Conservation (phyloP, 306 rosid species). For the Quercus suber region DNA sequence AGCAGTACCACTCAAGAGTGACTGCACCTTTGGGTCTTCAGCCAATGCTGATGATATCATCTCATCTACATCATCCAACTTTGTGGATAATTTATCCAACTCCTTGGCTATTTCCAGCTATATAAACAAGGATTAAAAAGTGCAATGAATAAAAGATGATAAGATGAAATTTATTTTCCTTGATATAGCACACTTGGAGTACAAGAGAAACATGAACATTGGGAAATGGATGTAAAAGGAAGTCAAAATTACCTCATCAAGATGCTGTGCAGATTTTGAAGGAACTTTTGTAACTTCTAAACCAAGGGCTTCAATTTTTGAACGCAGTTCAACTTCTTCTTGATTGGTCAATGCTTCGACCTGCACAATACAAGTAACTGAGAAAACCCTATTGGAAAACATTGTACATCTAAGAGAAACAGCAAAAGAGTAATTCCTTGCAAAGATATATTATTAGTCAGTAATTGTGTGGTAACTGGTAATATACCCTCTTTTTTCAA, state of each 20-base stretch:
- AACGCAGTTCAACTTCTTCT: slow-evolving; percentile 90
- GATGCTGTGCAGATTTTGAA: slow-evolving; percentile 50
- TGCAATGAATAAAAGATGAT: slow-evolving; percentile 2
- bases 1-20: slow-evolving; percentile 82
- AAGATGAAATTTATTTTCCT: background rate
- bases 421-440: background rate
- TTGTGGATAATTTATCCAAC: slow-evolving; percentile 79
- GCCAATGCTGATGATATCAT: slow-evolving; percentile 86
- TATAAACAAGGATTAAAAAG: background rate
- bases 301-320: slow-evolving; percentile 91
- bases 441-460: background rate
- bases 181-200: background rate
- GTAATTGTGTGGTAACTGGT: background rate
- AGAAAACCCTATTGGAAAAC: slow-evolving; percentile 8
- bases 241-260: slow-evolving; percentile 59
- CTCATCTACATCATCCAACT: slow-evolving; percentile 83
- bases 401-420: background rate
- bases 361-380: slow-evolving; percentile 32
- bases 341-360: slow-evolving; percentile 83
- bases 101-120: slow-evolving; percentile 86
- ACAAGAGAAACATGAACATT: background rate
- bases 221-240: slow-evolving; percentile 10
- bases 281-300: slow-evolving; percentile 92
- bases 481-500: background rate
- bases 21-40: slow-evolving; percentile 78